phyloP scores from a whole-genome alignment of 495 filamentous ascomycete species.

The Penicillium dipodomyicola region DNA sequence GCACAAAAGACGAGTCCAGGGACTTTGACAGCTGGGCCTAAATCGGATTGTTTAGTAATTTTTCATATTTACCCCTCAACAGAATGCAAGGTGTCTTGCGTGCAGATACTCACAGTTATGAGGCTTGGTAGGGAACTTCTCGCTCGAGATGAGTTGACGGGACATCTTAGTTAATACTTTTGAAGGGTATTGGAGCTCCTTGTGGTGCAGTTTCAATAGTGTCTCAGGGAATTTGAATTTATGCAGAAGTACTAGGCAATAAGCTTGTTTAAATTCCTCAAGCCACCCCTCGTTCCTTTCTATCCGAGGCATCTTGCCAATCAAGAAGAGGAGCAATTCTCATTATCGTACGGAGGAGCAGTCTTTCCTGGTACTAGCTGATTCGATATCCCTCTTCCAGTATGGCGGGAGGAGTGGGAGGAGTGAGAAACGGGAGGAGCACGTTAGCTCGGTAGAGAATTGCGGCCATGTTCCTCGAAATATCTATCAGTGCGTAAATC shows the following conservation, averaged over 20 bases:
- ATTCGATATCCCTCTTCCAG: background rate
- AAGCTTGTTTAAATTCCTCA: conserved; percentile 6
- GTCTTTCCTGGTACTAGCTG: background rate
- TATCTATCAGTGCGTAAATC: background rate
- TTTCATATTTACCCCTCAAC: background rate
- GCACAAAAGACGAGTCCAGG: conserved; percentile 42
- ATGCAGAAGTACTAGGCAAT: background rate
- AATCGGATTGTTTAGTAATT: background rate
- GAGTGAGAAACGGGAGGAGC: conserved; percentile 17
- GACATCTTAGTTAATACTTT: conserved; percentile 30
- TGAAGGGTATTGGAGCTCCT: background rate
- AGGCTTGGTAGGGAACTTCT: conserved; percentile 42
- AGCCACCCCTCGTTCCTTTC: conserved; percentile 9
- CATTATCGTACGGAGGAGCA: conserved; percentile 4
- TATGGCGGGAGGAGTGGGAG: background rate
- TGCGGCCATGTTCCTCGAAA: background rate
- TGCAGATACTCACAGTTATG: conserved; percentile 35
- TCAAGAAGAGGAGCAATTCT: background rate
- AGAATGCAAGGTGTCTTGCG: background rate
- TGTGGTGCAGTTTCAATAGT: background rate
- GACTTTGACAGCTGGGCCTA: conserved; percentile 38
- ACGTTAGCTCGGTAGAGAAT: background rate
- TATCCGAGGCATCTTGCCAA: background rate
- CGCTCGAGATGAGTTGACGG: conserved; percentile 41
- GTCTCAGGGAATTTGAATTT: background rate